A percentile compares a stretch with the other conserved stretches of the same genome.
These are phyloP conservation scores for Hortiboletus campestris DNA, from an alignment of 768 basidiomycete species.

Conservation along the genomic window DNA sequence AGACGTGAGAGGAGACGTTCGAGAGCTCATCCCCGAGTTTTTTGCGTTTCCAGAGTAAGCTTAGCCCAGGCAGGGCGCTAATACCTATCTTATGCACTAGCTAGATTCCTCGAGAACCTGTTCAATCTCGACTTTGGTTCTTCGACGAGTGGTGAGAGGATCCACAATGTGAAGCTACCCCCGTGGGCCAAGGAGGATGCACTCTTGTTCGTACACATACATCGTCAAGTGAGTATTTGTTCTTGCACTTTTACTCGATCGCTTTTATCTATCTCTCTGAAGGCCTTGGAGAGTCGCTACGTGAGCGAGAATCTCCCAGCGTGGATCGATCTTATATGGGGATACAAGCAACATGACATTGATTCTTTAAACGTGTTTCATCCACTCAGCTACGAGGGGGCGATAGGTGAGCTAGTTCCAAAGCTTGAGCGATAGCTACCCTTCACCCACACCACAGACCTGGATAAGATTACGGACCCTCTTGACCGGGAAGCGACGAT, in stretches of 20 bases:
- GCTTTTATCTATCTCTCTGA: background rate
- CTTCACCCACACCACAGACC: conserved; percentile 44
- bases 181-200: conserved; percentile 88
- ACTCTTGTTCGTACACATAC: conserved; percentile 73
- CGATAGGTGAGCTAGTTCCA: conserved; percentile 53
- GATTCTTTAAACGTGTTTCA: conserved; percentile 84
- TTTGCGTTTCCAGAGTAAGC: conserved; percentile 76
- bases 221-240: conserved; percentile 58
- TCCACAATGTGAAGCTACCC: conserved; percentile 86
- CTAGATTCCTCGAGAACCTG: conserved; percentile 80
- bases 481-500: conserved; percentile 89
- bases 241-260: background rate
- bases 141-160: conserved; percentile 71
- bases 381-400: conserved; percentile 90
- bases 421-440: background rate
- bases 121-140: conserved; percentile 78
- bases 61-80: background rate
- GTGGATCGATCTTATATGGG: conserved; percentile 97
- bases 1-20: conserved; percentile 87
- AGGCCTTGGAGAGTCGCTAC: conserved; percentile 86
- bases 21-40: conserved; percentile 91
- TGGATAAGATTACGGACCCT: conserved; percentile 83
- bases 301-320: conserved; percentile 80
- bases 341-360: conserved; percentile 76
- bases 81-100: background rate